These are phyloP conservation scores for Cystobasidium pallidum DNA, from an alignment of 1,284 basidiomycete species.

Conservation along the genomic window DNA sequence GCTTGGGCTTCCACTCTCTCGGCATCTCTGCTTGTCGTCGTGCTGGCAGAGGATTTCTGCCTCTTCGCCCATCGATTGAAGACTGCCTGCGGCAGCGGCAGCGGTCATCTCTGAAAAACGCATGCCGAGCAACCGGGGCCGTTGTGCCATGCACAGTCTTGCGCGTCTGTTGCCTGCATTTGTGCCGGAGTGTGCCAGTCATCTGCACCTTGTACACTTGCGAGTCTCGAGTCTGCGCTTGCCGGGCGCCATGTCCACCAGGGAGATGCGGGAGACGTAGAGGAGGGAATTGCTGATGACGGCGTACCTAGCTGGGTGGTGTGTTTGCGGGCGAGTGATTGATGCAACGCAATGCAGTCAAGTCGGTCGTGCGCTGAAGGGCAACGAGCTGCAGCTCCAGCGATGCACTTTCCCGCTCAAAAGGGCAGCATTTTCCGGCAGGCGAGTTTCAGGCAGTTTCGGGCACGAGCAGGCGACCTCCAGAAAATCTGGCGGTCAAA, in stretches of 20 bases:
- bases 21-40: neutral
- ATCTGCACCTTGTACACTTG: neutral
- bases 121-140: no score
- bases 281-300: neutral
- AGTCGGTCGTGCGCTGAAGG: neutral
- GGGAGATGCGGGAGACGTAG: neutral
- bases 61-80: neutral
- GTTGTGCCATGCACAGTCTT: no score
- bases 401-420: no score
- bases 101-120: no score
- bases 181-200: no score
- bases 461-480: no score
- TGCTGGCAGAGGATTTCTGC: slow-evolving; percentile 19
- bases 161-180: no score
- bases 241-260: slow-evolving; percentile 14
- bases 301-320: slow-evolving; percentile 27
- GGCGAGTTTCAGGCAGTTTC: neutral
- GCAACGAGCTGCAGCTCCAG: no score
- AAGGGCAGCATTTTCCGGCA: slow-evolving; percentile 14
- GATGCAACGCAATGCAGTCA: slow-evolving; percentile 1
- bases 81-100: neutral
- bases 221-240: neutral
- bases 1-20: slow-evolving; percentile 2
- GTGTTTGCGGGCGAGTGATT: neutral
- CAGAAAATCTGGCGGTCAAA: no score